Conservation (phyloP, 441 rosid genomes). For the Erodium trifolium region DNA sequence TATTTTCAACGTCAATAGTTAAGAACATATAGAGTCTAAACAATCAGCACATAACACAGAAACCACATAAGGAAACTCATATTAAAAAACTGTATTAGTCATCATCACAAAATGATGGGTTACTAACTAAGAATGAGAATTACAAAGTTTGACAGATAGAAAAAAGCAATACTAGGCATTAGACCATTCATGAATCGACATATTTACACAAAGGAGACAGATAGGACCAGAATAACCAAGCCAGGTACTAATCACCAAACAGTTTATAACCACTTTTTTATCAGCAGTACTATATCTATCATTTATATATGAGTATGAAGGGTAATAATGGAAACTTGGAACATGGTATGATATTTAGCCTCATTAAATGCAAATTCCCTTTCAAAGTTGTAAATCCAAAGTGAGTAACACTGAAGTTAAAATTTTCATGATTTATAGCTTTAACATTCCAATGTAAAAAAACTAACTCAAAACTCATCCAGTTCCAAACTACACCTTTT, state of each 20-base stretch:
- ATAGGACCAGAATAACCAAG: background rate
- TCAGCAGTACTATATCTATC: background rate
- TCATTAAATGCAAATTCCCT: background rate
- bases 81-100: background rate
- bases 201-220: no score
- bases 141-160: no score
- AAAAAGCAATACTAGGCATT: no score
- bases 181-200: no score
- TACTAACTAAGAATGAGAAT: no score
- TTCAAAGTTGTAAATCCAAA: background rate
- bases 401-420: background rate
- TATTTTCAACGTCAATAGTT: background rate
- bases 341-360: background rate
- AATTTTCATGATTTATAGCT: no score
- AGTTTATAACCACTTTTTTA: background rate
- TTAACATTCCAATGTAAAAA: no score
- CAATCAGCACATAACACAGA: background rate
- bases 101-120: conserved; percentile 2
- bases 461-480: background rate
- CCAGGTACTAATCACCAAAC: background rate
- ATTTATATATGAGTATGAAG: background rate
- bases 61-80: conserved; percentile 4
- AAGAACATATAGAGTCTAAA: background rate
- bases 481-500: background rate
- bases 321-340: background rate